phyloP scores from a whole-genome alignment of 139 green algal species.

The Picochlorum sp. region DNA sequence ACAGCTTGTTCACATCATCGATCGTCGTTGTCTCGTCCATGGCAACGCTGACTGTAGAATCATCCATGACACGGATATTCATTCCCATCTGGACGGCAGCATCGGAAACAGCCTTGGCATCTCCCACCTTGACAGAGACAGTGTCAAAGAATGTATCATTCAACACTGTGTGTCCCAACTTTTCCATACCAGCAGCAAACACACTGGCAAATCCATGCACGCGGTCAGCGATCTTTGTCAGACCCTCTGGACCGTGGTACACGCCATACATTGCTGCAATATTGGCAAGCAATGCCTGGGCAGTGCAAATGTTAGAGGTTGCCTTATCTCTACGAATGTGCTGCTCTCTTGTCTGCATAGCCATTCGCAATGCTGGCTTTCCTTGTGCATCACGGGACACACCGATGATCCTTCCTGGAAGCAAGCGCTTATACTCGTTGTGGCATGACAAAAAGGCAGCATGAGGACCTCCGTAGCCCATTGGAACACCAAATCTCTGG shows the following conservation, averaged over 20 bases:
- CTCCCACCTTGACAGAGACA: conserved; percentile 47
- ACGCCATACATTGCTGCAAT: conserved; percentile 95
- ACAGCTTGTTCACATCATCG: conserved; percentile 81
- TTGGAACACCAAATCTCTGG: conserved; percentile 93
- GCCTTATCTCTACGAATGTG: conserved; percentile 99
- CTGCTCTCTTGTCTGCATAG: conserved; percentile 99
- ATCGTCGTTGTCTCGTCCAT: conserved; percentile 92
- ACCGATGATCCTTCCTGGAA: conserved; percentile 97
- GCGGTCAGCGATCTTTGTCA: conserved; percentile 80
- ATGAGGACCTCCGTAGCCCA: conserved; percentile 98
- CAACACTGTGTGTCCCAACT: conserved; percentile 58
- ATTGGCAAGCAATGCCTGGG: conserved; percentile 95
- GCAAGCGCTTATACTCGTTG: conserved; percentile 84
- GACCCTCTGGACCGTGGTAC: conserved; percentile 94
- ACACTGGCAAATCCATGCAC: conserved; percentile 78
- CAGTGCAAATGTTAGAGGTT: conserved; percentile 99
- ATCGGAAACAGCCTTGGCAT: conserved; percentile 29
- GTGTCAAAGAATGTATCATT: conserved; percentile 91
- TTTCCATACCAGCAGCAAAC: conserved; percentile 63
- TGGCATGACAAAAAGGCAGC: conserved; percentile 94
- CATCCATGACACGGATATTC: conserved; percentile 83
- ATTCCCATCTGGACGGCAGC: conserved; percentile 32
- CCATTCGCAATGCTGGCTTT: conserved; percentile 91
- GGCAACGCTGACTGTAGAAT: conserved; percentile 54
- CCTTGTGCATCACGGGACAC: conserved; percentile 79